Conservation (phyloP, 2,329 filamentous ascomycete genomes). For the Monosporascus sp. region DNA sequence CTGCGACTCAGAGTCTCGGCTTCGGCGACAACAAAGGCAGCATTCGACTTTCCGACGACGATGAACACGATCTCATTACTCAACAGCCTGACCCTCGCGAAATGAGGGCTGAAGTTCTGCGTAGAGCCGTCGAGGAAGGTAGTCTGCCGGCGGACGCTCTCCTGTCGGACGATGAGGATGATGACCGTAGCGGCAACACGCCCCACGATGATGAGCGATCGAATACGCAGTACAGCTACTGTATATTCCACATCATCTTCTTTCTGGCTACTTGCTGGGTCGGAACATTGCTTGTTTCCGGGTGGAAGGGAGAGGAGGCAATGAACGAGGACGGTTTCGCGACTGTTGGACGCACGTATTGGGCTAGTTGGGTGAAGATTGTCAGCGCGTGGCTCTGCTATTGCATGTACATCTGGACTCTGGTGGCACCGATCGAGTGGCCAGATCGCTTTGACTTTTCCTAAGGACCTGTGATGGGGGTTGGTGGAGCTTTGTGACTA, state of each 20-base stretch:
- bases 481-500: background rate
- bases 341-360: constrained; percentile 90
- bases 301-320: constrained; percentile 9
- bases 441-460: constrained; percentile 77
- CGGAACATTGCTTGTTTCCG: constrained; percentile 70
- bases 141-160: constrained; percentile 87
- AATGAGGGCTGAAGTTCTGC: constrained; percentile 88
- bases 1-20: constrained; percentile 83
- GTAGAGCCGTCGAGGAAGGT: constrained; percentile 87
- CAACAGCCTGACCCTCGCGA: constrained; percentile 81
- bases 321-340: constrained; percentile 55
- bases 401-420: constrained; percentile 85
- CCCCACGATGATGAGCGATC: constrained; percentile 82
- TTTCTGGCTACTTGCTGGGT: constrained; percentile 96
- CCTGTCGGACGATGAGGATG: constrained; percentile 63
- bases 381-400: constrained; percentile 97
- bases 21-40: constrained; percentile 57
- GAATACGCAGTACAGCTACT: constrained; percentile 92
- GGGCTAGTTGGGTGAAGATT: constrained; percentile 99
- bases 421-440: constrained; percentile 79
- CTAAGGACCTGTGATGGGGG: constrained; percentile 11
- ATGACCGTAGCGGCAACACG: constrained; percentile 59
- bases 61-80: constrained; percentile 84
- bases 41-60: constrained; percentile 61
- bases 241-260: constrained; percentile 96